Evolutionary conservation across 805 yeast genomes (phyloP).

Genomic region (Candida railenensis): DNA sequence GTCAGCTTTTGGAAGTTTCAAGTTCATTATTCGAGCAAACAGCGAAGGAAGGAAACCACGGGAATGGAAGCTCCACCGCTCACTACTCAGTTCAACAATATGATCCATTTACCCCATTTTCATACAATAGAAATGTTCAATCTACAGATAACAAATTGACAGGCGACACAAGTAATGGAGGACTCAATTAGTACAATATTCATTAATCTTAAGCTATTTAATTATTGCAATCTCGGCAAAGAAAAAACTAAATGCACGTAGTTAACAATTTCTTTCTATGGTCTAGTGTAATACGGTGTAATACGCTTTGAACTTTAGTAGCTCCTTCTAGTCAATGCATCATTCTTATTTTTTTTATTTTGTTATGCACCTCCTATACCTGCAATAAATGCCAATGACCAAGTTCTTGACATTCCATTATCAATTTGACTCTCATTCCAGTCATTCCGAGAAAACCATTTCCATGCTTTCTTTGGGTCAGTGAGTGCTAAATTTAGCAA

Average conservation of each 20-base stretch:
- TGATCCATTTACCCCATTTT: background rate
- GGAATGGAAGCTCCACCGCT: background rate
- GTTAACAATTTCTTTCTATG: too few relatives aligned
- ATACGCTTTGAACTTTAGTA: too few relatives aligned
- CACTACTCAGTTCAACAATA: background rate
- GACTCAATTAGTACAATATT: background rate
- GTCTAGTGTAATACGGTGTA: too few relatives aligned
- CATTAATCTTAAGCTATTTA: too few relatives aligned
- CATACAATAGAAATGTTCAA: slow-evolving; percentile 31
- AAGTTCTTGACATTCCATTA: slow-evolving; percentile 81
- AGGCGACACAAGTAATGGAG: slow-evolving; percentile 9
- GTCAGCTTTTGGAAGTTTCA: background rate
- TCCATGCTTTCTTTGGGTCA: slow-evolving; percentile 55
- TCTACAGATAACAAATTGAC: slow-evolving; percentile 32
- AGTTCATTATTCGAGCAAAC: background rate
- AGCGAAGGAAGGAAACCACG: background rate
- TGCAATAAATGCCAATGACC: slow-evolving; percentile 80
- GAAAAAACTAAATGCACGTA: too few relatives aligned
- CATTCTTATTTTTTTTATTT: background rate
- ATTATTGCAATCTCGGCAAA: too few relatives aligned
- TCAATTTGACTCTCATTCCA: slow-evolving; percentile 66
- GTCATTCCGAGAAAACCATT: slow-evolving; percentile 43
- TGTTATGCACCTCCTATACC: slow-evolving; percentile 36
- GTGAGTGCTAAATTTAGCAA: slow-evolving; percentile 71
- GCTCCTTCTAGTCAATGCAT: too few relatives aligned